phyloP scores from a whole-genome alignment of 2,329 filamentous ascomycete genomes.

The Aspergillus fischeri region DNA sequence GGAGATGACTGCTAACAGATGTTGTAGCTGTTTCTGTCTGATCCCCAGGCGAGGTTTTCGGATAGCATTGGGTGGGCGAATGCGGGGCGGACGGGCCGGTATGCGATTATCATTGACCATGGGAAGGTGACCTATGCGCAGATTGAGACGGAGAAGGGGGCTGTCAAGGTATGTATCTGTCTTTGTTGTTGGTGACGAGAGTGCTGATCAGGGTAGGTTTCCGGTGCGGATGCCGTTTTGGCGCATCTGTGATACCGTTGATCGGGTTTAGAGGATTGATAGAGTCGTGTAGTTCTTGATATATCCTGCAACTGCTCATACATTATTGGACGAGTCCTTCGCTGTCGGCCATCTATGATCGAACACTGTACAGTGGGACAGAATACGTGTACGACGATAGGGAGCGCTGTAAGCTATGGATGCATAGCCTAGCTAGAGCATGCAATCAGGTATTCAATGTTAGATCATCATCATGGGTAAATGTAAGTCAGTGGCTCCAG shows the following conservation, averaged over 20 bases:
- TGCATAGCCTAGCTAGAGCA: too few species aligned
- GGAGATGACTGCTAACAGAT: neutral
- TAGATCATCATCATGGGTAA: too few species aligned
- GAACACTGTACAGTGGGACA: too few species aligned
- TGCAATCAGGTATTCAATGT: too few species aligned
- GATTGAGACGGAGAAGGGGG: slow-evolving; percentile 54
- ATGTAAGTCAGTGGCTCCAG: too few species aligned
- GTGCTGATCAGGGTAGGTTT: slow-evolving; percentile 19
- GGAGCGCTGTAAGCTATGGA: too few species aligned
- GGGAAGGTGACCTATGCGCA: slow-evolving; percentile 77
- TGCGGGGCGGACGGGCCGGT: slow-evolving; percentile 65
- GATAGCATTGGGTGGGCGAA: slow-evolving; percentile 70
- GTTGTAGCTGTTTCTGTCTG: slow-evolving; percentile 67
- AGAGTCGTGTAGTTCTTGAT: too few species aligned
- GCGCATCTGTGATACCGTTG: slow-evolving; percentile 22
- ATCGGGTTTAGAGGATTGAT: too few species aligned
- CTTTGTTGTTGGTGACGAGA: neutral
- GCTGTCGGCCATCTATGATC: too few species aligned
- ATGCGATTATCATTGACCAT: slow-evolving; percentile 75
- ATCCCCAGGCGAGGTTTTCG: slow-evolving; percentile 67
- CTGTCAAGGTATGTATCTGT: slow-evolving; percentile 26
- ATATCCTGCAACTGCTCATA: too few species aligned
- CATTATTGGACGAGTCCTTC: too few species aligned
- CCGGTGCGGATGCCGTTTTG: slow-evolving; percentile 31
- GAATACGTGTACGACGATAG: too few species aligned